Evolutionary conservation across 805 yeast genomes (phyloP).

Genomic region (Candida ponderosae): DNA sequence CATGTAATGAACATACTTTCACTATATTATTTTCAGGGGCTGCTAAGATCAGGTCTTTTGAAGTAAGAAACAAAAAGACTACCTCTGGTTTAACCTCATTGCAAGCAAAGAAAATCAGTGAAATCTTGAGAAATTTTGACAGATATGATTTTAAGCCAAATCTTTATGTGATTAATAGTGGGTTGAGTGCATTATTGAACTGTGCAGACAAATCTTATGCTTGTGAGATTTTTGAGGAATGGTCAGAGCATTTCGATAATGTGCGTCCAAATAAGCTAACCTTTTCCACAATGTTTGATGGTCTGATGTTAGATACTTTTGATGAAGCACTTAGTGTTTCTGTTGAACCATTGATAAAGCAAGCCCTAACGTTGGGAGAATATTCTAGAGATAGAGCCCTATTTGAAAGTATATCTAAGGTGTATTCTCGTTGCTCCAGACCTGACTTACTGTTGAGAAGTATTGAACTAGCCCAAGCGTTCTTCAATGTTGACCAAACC

Average conservation of each 20-base stretch:
- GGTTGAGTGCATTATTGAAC: slow-evolving; percentile 34
- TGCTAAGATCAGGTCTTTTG: slow-evolving; percentile 22
- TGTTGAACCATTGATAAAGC: slow-evolving; percentile 7
- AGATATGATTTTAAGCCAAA: slow-evolving; percentile 22
- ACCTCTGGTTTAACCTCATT: slow-evolving; percentile 22
- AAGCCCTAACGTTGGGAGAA: slow-evolving; percentile 2
- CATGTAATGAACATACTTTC: slow-evolving; percentile 39
- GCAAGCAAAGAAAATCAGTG: slow-evolving; percentile 26
- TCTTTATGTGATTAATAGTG: slow-evolving; percentile 37
- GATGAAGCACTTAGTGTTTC: slow-evolving; percentile 4
- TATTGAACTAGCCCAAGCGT: slow-evolving; percentile 9
- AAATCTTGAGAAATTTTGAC: slow-evolving; percentile 23
- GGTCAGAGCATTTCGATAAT: slow-evolving; percentile 11
- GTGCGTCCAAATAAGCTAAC: slow-evolving; percentile 27
- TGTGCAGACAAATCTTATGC: slow-evolving; percentile 30
- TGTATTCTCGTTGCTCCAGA: background rate
- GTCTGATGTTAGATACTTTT: slow-evolving; percentile 9
- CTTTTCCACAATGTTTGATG: slow-evolving; percentile 18
- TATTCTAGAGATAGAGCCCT: slow-evolving; percentile 9
- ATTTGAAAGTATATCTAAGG: background rate
- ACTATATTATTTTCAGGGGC: slow-evolving; percentile 40
- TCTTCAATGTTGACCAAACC: slow-evolving; percentile 9
- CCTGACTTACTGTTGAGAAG: slow-evolving; percentile 11
- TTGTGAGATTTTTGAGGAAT: slow-evolving; percentile 28
- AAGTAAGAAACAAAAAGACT: slow-evolving; percentile 1